phyloP scores from a whole-genome alignment of 495 filamentous ascomycete species.

The Penicillium silybi region DNA sequence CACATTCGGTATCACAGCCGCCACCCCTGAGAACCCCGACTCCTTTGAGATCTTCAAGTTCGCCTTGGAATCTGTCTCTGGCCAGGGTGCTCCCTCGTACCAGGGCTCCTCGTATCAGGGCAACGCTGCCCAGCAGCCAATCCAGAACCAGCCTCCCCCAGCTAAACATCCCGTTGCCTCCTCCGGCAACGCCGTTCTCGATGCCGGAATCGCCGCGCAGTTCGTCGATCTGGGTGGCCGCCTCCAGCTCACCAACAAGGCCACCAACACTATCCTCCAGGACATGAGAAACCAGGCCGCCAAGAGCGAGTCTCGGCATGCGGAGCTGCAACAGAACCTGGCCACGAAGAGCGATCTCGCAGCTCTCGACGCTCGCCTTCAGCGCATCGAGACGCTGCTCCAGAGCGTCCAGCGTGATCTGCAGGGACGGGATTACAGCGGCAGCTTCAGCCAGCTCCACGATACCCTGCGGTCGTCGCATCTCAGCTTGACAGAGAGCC shows the following conservation, averaged over 20 bases:
- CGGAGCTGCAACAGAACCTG: constrained; percentile 47
- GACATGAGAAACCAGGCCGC: constrained; percentile 47
- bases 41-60: constrained; percentile 93
- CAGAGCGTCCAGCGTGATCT: constrained; percentile 60
- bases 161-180: constrained; percentile 20
- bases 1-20: constrained; percentile 81
- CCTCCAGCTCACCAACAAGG: constrained; percentile 70
- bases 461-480: constrained; percentile 70
- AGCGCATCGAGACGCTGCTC: constrained; percentile 56
- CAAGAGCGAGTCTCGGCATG: constrained; percentile 56
- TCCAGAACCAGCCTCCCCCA: constrained; percentile 25
- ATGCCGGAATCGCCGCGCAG: constrained; percentile 53
- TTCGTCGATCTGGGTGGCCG: constrained; percentile 80
- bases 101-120: constrained; percentile 35
- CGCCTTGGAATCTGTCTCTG: constrained; percentile 52
- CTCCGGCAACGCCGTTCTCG: constrained; percentile 44
- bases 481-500: constrained; percentile 55
- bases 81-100: constrained; percentile 29
- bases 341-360: constrained; percentile 51
- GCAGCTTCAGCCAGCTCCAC: constrained; percentile 66
- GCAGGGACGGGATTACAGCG: constrained; percentile 67
- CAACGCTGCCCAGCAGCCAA: constrained; percentile 28
- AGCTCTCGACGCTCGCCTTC: constrained; percentile 48
- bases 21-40: constrained; percentile 85
- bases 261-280: constrained; percentile 63